phyloP scores from a whole-genome alignment of 2,329 filamentous ascomycete genomes.

The Fusarium succisae region DNA sequence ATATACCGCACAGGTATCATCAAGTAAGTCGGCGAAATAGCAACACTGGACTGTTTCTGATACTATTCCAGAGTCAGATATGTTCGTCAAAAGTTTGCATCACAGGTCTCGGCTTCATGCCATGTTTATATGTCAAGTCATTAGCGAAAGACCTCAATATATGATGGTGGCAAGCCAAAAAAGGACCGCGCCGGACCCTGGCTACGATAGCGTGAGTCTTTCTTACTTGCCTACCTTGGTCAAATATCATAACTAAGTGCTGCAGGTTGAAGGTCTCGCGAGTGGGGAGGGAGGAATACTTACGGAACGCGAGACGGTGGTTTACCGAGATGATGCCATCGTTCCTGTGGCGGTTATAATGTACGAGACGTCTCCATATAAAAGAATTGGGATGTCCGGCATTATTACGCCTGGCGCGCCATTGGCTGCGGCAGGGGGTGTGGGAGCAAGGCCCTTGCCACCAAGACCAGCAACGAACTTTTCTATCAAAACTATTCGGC shows the following conservation, averaged over 20 bases:
- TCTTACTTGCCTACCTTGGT: accelerated
- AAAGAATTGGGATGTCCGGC: not conserved
- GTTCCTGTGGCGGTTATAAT: not conserved
- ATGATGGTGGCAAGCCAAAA: not conserved
- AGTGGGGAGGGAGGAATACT: not conserved
- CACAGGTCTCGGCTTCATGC: not conserved
- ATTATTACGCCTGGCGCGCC: no score
- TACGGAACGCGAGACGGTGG: not conserved
- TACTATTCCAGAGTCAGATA: not conserved
- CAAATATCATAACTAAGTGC: not conserved
- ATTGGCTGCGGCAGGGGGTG: no score
- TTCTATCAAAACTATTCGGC: no score
- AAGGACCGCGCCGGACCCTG: not conserved
- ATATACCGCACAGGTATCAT: not conserved
- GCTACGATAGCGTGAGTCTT: conserved; percentile 8
- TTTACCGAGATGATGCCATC: conserved; percentile 21
- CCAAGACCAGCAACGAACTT: no score
- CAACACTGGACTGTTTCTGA: not conserved
- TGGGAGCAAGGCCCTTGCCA: no score
- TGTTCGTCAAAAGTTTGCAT: not conserved
- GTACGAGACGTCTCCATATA: not conserved
- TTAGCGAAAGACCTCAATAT: not conserved
- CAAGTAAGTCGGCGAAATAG: not conserved
- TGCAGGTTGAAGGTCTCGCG: not conserved
- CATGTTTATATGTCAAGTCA: not conserved